Percentiles rank a stretch among this genome's conserved stretches.
phyloP scores from a whole-genome alignment of 2,329 filamentous ascomycete genomes.

The Paecilomyces fulvus region DNA sequence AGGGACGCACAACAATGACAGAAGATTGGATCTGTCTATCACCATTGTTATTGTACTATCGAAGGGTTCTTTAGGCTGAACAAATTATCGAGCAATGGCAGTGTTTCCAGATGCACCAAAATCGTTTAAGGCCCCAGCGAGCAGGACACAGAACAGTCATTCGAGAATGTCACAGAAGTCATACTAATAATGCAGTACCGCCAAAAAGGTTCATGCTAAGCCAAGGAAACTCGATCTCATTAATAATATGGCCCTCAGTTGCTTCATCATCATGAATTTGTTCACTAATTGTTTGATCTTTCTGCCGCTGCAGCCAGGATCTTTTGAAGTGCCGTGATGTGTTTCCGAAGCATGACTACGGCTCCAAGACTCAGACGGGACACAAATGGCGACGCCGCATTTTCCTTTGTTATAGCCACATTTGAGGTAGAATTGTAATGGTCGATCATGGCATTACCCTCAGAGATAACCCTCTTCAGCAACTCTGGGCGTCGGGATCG shows the following conservation, averaged over 20 bases:
- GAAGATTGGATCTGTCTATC: neutral
- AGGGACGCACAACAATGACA: neutral
- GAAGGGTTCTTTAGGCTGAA: neutral
- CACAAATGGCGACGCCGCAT: slow-evolving; percentile 19
- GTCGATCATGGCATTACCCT: slow-evolving; percentile 18
- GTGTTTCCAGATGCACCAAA: neutral
- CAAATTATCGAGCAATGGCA: neutral
- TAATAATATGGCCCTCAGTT: neutral
- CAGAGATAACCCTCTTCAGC: slow-evolving; percentile 16
- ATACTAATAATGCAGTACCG: neutral
- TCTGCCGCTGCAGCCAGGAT: slow-evolving; percentile 8
- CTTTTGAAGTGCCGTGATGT: slow-evolving; percentile 17
- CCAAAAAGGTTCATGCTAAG: neutral
- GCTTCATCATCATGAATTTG: neutral
- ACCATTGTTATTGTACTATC: neutral
- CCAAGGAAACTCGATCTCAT: neutral
- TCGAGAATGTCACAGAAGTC: neutral
- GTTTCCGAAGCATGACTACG: slow-evolving; percentile 22
- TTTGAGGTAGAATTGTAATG: slow-evolving; percentile 16
- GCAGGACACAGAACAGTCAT: neutral
- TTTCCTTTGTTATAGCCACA: slow-evolving; percentile 9
- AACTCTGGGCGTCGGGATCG: slow-evolving; percentile 10
- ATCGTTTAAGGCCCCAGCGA: neutral
- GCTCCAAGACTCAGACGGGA: slow-evolving; percentile 24
- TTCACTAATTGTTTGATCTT: neutral